phyloP scores from a whole-genome alignment of 177 flowering plant species.

The Vitis hybrid region DNA sequence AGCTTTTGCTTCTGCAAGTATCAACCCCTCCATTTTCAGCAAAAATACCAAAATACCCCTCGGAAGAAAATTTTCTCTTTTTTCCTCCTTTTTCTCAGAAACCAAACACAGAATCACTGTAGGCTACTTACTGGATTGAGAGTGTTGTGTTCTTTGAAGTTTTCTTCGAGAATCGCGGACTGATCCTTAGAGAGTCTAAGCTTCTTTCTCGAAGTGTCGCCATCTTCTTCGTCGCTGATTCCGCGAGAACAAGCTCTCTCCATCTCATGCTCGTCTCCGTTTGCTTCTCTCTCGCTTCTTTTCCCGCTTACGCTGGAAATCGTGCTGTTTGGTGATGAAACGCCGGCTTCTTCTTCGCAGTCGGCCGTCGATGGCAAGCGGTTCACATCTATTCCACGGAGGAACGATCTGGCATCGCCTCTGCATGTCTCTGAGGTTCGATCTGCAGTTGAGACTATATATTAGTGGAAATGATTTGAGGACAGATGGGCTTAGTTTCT shows the following conservation, averaged over 20 bases:
- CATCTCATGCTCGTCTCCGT: constrained; percentile 39
- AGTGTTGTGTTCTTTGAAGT: constrained; percentile 80
- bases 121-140: constrained; percentile 72
- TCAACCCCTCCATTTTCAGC: not conserved
- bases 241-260: constrained; percentile 57
- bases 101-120: constrained; percentile 1
- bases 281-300: constrained; percentile 60
- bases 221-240: constrained; percentile 74
- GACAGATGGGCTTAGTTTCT: not conserved
- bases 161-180: constrained; percentile 65
- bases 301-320: constrained; percentile 76
- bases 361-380: constrained; percentile 49
- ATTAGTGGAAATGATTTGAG: not conserved
- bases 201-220: constrained; percentile 62
- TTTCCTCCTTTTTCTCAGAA: constrained; percentile 1
- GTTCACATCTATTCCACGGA: constrained; percentile 82
- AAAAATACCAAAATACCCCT: constrained; percentile 6
- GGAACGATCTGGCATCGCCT: constrained; percentile 54
- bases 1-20: constrained; percentile 74
- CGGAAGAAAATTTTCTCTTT: not conserved
- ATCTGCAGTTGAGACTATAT: constrained; percentile 37
- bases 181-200: constrained; percentile 70
- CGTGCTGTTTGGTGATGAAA: constrained; percentile 88
- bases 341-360: constrained; percentile 66
- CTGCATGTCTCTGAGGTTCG: constrained; percentile 38